Evolutionary conservation across 1,284 basidiomycete species (phyloP).

Genomic region (Sanghuangporus baumii): DNA sequence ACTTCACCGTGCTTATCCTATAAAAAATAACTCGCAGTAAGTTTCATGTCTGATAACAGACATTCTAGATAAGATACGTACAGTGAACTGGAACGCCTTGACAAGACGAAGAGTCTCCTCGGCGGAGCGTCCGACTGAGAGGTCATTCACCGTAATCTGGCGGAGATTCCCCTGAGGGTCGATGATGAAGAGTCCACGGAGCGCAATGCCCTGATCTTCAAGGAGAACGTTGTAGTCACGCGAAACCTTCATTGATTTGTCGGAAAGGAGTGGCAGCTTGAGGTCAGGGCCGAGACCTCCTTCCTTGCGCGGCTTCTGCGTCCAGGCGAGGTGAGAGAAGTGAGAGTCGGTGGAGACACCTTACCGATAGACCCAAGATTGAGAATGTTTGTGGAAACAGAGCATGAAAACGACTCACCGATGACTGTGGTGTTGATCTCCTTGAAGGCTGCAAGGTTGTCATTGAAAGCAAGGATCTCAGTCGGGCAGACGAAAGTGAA

Average conservation of each 20-base stretch:
- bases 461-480: slow-evolving; percentile 90
- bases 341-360: slow-evolving; percentile 83
- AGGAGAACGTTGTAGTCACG: slow-evolving; percentile 81
- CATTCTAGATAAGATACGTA: slow-evolving; percentile 31
- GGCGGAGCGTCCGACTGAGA: slow-evolving; percentile 86
- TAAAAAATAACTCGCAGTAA: background rate
- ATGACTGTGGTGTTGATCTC: slow-evolving; percentile 72
- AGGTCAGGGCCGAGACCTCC: slow-evolving; percentile 87
- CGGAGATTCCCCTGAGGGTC: slow-evolving; percentile 82
- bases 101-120: slow-evolving; percentile 86
- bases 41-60: background rate
- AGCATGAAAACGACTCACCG: slow-evolving; percentile 37
- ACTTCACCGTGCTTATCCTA: slow-evolving; percentile 86
- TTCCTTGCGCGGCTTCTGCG: slow-evolving; percentile 69
- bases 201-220: slow-evolving; percentile 79
- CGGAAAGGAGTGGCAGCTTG: slow-evolving; percentile 72
- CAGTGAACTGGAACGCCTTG: slow-evolving; percentile 88
- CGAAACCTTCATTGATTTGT: slow-evolving; percentile 62
- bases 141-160: slow-evolving; percentile 84
- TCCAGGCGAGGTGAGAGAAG: slow-evolving; percentile 86
- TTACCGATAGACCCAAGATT: slow-evolving; percentile 23
- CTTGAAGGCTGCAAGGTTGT: slow-evolving; percentile 70
- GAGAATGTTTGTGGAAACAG: slow-evolving; percentile 5
- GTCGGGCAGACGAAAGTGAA: slow-evolving; percentile 89
- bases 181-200: slow-evolving; percentile 86